A percentile compares a stretch with the other conserved stretches of the same genome.
These are phyloP conservation scores for Hygrocybe coccinea DNA, from an alignment of 768 basidiomycete genomes.

Conservation along the genomic window DNA sequence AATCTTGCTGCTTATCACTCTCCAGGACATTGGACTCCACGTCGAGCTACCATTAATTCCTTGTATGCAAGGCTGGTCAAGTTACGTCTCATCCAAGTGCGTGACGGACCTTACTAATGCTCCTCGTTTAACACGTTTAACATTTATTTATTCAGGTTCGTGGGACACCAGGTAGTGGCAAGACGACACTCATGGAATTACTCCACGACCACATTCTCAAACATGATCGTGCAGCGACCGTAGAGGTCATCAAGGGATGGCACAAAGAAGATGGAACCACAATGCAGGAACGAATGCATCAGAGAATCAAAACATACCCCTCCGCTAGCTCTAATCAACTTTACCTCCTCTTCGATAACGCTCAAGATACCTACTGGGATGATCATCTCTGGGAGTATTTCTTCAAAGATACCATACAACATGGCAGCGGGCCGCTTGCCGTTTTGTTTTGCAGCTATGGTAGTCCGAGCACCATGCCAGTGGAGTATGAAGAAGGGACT, in stretches of 20 bases:
- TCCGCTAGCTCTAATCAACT: background rate
- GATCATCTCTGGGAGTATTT: constrained; percentile 6
- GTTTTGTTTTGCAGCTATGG: constrained; percentile 10
- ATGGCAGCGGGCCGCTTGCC: background rate
- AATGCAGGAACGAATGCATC: background rate
- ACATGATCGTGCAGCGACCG: background rate
- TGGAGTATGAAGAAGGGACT: background rate
- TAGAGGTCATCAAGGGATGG: background rate
- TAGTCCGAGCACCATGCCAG: background rate
- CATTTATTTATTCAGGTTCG: constrained; percentile 6
- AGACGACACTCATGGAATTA: constrained; percentile 7
- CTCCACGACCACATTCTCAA: constrained; percentile 5
- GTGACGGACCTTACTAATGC: no score
- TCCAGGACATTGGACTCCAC: no score
- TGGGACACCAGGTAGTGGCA: constrained; percentile 9
- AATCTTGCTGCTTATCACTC: no score
- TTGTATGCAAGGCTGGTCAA: no score
- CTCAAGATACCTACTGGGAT: constrained; percentile 7
- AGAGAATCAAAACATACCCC: background rate
- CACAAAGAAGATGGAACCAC: background rate
- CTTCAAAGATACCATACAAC: constrained; percentile 6
- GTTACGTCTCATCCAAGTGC: no score
- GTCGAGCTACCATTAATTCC: no score
- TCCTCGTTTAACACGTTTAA: no score
- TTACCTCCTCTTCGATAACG: constrained; percentile 10